Evolutionary conservation across 306 rosid genomes (phyloP), one percentile per base, ranked within the genome.

Genomic region (Fagus crenata): DNA sequence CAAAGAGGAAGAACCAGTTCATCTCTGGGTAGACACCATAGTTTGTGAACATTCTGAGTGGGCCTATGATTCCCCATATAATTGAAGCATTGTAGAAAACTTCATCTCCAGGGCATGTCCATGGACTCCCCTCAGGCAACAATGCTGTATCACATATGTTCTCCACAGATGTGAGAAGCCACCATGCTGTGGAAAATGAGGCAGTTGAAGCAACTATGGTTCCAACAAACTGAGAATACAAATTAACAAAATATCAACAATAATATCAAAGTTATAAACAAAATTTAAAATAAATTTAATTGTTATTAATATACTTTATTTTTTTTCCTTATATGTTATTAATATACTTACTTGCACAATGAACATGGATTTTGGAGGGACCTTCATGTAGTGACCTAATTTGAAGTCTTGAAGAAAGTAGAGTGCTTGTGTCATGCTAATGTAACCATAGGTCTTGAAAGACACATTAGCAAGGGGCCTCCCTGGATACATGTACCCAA

Each of bases 301-400:
- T 28, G 37, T 4, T 22, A 28, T 8, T 58, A 51, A 71, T n/a
- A n/a, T 7, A 72, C 32, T 15, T 79, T 22, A 22, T 22, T 22
- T 22, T 22, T 22, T 22, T 22, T 22, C 28, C 28, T 22, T 22
- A 22, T 22, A 22, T 22, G n/a, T 28, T 1, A 28, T 8, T 58
- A 51, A 71, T n/a, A n/a, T 7, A 72, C 32, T 15, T 79, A 88
- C 93, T 92, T 92, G 96, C 4, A 61, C 88, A 2, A 86, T 4
- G 83, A 89, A 93, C 96, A 93, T 90, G 41, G 93, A 78, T 60
- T 78, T 88, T 17, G 96, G 97, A 71, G 98, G 93, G 73, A 91
- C 87, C 78, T 93, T 93, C 97, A 90, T 93, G 69, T 93, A 93
- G 79, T 91, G 97, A 64, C 97, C 97, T 39, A 93, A 67, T 77